Evolutionary conservation across 768 basidiomycete species (phyloP).

Genomic region (Hygrophoropsis aurantiaca): DNA sequence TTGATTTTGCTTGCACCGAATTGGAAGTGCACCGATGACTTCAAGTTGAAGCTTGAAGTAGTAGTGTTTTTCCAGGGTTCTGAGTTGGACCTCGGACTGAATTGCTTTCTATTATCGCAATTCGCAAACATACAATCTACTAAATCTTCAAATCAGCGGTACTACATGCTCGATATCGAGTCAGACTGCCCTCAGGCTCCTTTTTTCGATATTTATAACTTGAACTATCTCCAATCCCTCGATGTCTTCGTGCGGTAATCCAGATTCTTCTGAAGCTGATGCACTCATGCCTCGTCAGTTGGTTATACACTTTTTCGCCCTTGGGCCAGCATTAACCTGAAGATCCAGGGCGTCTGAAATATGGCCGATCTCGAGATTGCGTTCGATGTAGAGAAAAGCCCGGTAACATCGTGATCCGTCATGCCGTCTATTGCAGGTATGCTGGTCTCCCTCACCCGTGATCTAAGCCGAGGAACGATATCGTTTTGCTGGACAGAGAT

Average conservation of each 20-base stretch:
- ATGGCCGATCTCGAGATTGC: slow-evolving; percentile 65
- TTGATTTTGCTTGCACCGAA: too few relatives aligned
- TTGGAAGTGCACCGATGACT: too few relatives aligned
- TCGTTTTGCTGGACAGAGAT: slow-evolving; percentile 35
- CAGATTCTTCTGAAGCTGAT: slow-evolving; percentile 50
- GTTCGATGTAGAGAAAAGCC: slow-evolving; percentile 68
- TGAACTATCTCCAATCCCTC: too few relatives aligned
- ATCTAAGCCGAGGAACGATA: neutral
- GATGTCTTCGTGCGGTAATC: slow-evolving; percentile 63
- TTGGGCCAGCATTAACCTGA: neutral
- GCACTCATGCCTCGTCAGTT: slow-evolving; percentile 67
- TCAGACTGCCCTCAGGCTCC: too few relatives aligned
- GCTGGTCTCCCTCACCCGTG: slow-evolving; percentile 11
- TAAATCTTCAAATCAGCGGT: too few relatives aligned
- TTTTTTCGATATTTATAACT: too few relatives aligned
- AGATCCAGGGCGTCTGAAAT: slow-evolving; percentile 57
- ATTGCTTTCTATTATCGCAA: too few relatives aligned
- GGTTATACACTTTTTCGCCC: neutral
- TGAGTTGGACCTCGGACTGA: too few relatives aligned
- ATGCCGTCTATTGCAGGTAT: slow-evolving; percentile 85
- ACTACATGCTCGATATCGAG: too few relatives aligned
- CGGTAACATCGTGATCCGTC: slow-evolving; percentile 73
- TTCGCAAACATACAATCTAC: too few relatives aligned
- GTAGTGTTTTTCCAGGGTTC: too few relatives aligned
- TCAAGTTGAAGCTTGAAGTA: too few relatives aligned